Evolutionary conservation across 1,139 yeast genomes (phyloP).

Genomic region (Lodderomyces parapsilosis): DNA sequence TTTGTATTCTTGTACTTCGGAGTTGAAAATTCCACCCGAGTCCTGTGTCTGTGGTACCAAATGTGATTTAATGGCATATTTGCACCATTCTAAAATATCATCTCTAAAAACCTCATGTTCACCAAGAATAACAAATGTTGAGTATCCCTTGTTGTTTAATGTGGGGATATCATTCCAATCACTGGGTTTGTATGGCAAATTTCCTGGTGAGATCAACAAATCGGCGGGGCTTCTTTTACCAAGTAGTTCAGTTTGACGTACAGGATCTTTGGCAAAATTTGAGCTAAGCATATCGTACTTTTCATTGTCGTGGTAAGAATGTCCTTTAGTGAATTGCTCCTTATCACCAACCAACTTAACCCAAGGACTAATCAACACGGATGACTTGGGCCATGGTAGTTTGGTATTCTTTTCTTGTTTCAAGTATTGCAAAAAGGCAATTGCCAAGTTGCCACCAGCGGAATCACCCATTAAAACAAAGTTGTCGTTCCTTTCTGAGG

Average conservation of each 20-base stretch:
- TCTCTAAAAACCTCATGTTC: slow-evolving; percentile 48
- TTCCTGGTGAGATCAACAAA: slow-evolving; percentile 18
- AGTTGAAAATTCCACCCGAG: slow-evolving; percentile 23
- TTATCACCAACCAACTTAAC: slow-evolving; percentile 17
- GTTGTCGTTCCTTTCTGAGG: slow-evolving; percentile 26
- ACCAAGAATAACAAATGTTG: slow-evolving; percentile 35
- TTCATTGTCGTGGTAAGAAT: slow-evolving; percentile 35
- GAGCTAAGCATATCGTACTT: slow-evolving; percentile 30
- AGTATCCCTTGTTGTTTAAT: slow-evolving; percentile 24
- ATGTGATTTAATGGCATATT: slow-evolving; percentile 31
- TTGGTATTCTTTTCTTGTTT: slow-evolving; percentile 12
- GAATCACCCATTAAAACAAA: slow-evolving; percentile 40
- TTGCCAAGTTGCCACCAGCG: slow-evolving; percentile 42
- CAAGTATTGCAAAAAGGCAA: slow-evolving; percentile 29
- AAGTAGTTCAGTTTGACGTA: slow-evolving; percentile 3
- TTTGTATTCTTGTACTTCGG: slow-evolving; percentile 19
- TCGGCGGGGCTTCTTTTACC: slow-evolving; percentile 13
- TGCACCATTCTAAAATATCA: slow-evolving; percentile 38
- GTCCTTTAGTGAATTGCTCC: slow-evolving; percentile 22
- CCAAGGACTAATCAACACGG: slow-evolving; percentile 43
- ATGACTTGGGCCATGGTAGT: slow-evolving; percentile 28
- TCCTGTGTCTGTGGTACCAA: slow-evolving; percentile 23
- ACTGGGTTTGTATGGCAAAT: slow-evolving; percentile 15
- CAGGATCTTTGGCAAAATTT: neutral
- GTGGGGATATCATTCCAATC: slow-evolving; percentile 40